Base-by-base conservation (phyloP, 2,329 filamentous ascomycete genomes). In the Sporothrix phasma region DNA sequence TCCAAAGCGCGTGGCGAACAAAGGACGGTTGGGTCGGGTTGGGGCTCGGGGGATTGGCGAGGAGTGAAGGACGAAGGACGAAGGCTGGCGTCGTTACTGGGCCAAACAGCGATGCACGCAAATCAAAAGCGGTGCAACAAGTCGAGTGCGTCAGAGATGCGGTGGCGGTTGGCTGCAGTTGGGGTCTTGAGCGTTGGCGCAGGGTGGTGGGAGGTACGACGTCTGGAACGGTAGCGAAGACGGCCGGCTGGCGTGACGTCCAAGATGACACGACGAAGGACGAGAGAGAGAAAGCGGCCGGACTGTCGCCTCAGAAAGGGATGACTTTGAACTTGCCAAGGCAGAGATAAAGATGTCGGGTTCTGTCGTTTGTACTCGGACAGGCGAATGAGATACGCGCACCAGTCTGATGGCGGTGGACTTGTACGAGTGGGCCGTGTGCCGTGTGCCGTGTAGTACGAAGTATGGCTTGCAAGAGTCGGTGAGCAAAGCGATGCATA, bases 391-490 rank as follows among this genome's bases (percentile, higher is more conserved):
- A n/a, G 26, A 19, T 24, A 22, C 29, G 29, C 39, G 51, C 51
- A 54, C 29, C 17, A 22, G 13, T 54, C 31, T 37, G 51, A 54
- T 39, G 51, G 53, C 53, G 53, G 54, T 29, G 22, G 37, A 56
- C 51, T 43, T 22, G 22, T 8, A 31, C 15, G 11, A n/a, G 51
- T 43, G 54, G 22, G 34, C 54, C 17, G 31, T 17, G 24, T 37
- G 51, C 51, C 24, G 31, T 5, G 22, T 6, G 15, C 24, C 11
- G 53, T 43, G 13, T n/a, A n/a, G n/a, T n/a, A n/a, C n/a, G n/a
- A n/a, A n/a, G n/a, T n/a, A n/a, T n/a, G n/a, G n/a, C 37, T 15
- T 43, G 41, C 29, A 61, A 61, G 59, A 49, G 59, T 61, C 59
- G 59, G 45, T 61, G 59, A 61, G 59, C n/a, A 15, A 61, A 61